Evolutionary conservation across 345 rosid genomes (phyloP).

Genomic region (Ceriops decandra): DNA sequence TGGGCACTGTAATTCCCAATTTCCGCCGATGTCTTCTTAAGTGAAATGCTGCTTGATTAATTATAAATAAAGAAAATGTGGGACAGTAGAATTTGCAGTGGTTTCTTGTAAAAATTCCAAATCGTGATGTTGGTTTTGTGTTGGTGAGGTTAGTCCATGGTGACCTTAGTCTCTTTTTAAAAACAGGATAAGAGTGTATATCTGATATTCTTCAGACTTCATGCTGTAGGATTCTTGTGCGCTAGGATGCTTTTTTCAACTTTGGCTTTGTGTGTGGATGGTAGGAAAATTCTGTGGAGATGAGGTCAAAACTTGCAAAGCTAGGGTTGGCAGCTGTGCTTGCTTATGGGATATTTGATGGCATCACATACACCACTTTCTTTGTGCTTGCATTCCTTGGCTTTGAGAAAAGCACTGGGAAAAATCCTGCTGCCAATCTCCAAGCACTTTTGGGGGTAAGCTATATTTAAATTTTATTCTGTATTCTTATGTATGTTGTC

Average conservation of each 20-base stretch:
- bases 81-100: not conserved
- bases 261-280: no score
- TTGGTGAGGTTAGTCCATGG: no score
- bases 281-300: constrained; percentile 19
- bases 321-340: constrained; percentile 43
- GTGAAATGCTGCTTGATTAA: no score
- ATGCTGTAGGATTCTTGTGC: not conserved
- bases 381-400: constrained; percentile 39
- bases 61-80: not conserved
- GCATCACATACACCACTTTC: constrained; percentile 36
- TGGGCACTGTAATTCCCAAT: not conserved
- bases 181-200: no score
- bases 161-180: no score
- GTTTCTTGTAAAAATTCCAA: no score
- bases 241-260: no score
- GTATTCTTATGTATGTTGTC: no score
- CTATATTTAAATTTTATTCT: not conserved
- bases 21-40: not conserved
- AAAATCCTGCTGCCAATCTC: constrained; percentile 42
- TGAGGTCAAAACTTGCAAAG: constrained; percentile 37
- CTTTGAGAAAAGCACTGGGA: constrained; percentile 39
- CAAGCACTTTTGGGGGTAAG: constrained; percentile 37
- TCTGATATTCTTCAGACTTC: not conserved
- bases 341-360: constrained; percentile 42
- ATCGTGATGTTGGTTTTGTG: no score